Conservation (phyloP, 257 asterid genomes). For the Orobanche coerulescens region DNA sequence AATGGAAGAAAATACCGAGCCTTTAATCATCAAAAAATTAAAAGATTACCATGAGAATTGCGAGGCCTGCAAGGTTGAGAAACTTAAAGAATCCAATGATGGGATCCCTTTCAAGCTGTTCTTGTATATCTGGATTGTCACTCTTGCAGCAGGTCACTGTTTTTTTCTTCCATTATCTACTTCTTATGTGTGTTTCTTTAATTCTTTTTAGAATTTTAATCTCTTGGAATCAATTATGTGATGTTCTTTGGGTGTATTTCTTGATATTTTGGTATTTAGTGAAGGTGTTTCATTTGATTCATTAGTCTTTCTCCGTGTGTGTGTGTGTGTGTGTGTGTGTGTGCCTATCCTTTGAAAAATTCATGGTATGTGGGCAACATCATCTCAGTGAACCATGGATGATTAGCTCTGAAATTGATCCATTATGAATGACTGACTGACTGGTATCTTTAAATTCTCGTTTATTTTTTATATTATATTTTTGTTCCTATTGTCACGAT, state of each 20-base stretch:
- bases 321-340: too few relatives aligned
- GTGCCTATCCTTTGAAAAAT: too few relatives aligned
- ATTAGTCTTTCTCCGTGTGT: too few relatives aligned
- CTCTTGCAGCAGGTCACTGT: constrained; percentile 51
- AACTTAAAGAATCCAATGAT: constrained; percentile 20
- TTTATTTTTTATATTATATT: neutral
- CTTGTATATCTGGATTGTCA: constrained; percentile 36
- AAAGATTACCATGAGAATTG: constrained; percentile 30
- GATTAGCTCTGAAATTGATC: too few relatives aligned
- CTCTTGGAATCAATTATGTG: neutral
- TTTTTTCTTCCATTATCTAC: too few relatives aligned
- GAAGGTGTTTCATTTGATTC: neutral
- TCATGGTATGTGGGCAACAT: too few relatives aligned
- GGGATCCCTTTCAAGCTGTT: constrained; percentile 44
- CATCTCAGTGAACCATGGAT: too few relatives aligned
- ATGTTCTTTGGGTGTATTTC: neutral
- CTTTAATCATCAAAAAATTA: constrained; percentile 20
- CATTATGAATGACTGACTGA: too few relatives aligned
- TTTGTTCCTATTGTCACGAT: neutral
- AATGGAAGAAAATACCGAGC: constrained; percentile 26
- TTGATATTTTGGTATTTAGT: neutral
- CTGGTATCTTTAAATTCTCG: neutral
- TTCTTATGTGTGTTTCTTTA: too few relatives aligned
- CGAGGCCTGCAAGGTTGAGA: constrained; percentile 49
- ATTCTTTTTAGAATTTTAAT: too few relatives aligned